A percentile compares a stretch with the other conserved stretches of the same genome.
phyloP scores from a whole-genome alignment of 805 yeast genomes.

The Pichia scutulata region DNA sequence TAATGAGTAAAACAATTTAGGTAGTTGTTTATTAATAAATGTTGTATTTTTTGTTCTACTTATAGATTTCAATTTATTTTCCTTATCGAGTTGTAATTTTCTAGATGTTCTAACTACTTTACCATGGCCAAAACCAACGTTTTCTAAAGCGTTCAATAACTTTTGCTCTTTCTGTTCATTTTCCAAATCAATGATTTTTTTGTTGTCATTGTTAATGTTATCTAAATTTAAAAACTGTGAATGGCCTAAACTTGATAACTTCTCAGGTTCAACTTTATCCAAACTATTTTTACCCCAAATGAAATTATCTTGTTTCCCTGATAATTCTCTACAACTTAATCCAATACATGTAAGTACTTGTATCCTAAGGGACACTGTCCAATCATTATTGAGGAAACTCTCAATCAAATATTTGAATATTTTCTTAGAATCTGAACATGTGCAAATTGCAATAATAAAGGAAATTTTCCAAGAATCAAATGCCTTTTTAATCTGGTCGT shows the following conservation, averaged over 20 bases:
- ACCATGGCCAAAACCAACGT: conserved; percentile 27
- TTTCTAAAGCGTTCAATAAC: conserved; percentile 15
- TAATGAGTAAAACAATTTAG: conserved; percentile 47
- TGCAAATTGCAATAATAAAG: conserved; percentile 56
- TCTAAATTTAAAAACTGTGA: conserved; percentile 29
- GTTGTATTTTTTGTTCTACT: conserved; percentile 14
- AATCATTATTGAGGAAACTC: conserved; percentile 60
- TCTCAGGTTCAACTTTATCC: conserved; percentile 22
- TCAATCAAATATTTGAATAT: conserved; percentile 39
- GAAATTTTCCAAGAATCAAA: conserved; percentile 65
- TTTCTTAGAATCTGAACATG: conserved; percentile 31
- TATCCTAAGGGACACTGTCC: conserved; percentile 73
- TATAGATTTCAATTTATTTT: conserved; percentile 11
- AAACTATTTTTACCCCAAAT: conserved; percentile 30
- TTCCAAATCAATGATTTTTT: conserved; percentile 27
- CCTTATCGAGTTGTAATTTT: conserved; percentile 19
- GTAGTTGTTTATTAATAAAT: conserved; percentile 33
- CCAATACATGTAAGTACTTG: conserved; percentile 60
- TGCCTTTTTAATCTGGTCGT: conserved; percentile 35
- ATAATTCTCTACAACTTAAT: conserved; percentile 63
- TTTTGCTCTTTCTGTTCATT: conserved; percentile 36
- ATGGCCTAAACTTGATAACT: conserved; percentile 43
- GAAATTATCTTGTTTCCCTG: conserved; percentile 47
- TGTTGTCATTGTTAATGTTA: conserved; percentile 16
- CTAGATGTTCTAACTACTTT: conserved; percentile 37